Evolutionary conservation across 768 basidiomycete genomes (phyloP).

Genomic region (Hygrocybe punicea): DNA sequence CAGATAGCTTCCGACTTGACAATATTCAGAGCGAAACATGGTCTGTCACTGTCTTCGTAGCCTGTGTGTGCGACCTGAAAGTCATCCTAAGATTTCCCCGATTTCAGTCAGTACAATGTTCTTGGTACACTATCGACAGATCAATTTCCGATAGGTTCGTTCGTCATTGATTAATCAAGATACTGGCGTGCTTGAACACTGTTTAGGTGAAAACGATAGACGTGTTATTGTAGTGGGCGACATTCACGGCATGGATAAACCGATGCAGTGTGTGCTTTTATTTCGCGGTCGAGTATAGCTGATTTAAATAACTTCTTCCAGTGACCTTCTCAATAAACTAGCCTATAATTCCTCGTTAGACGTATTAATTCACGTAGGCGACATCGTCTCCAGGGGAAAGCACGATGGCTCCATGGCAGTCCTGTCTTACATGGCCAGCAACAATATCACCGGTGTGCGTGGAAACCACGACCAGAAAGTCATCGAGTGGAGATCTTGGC

Average conservation of each 20-base stretch:
- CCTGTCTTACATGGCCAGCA: slow-evolving; percentile 58
- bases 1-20: slow-evolving; percentile 14
- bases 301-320: too few species aligned
- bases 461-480: slow-evolving; percentile 94
- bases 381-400: slow-evolving; percentile 70
- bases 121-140: slow-evolving; percentile 42
- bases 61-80: not conserved
- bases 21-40: slow-evolving; percentile 5
- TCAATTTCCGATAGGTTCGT: slow-evolving; percentile 55
- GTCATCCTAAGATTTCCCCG: slow-evolving; percentile 41
- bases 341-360: slow-evolving; percentile 61
- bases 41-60: not conserved
- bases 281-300: slow-evolving; percentile 2
- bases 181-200: not conserved
- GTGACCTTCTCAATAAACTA: slow-evolving; percentile 59
- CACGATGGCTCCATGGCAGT: slow-evolving; percentile 58
- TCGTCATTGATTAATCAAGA: not conserved
- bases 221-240: slow-evolving; percentile 83
- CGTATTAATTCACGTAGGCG: slow-evolving; percentile 77
- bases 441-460: slow-evolving; percentile 74
- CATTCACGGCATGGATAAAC: slow-evolving; percentile 75
- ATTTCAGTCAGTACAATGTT: slow-evolving; percentile 52
- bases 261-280: slow-evolving; percentile 54
- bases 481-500: slow-evolving; percentile 87
- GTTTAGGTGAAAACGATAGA: slow-evolving; percentile 45